Evolutionary conservation across 2,329 filamentous ascomycete genomes (phyloP).

Genomic region (Tolypocladium album): DNA sequence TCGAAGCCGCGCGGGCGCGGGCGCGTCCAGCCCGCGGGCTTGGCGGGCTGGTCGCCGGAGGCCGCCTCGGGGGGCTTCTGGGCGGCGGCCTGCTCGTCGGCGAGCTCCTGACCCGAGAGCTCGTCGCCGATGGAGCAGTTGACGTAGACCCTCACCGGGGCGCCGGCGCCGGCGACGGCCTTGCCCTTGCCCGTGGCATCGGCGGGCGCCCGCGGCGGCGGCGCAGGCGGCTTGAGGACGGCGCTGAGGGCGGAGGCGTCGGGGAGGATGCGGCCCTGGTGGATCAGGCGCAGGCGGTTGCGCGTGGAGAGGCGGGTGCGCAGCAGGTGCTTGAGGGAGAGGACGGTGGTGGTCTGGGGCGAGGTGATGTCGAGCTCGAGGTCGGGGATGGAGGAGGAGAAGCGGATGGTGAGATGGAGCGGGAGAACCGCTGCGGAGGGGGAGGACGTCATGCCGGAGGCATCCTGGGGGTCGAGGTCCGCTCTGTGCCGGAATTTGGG

Average conservation of each 20-base stretch:
- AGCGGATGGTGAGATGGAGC: slow-evolving; percentile 77
- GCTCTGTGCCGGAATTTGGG: background rate
- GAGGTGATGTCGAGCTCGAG: slow-evolving; percentile 64
- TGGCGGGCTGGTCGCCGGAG: slow-evolving; percentile 37
- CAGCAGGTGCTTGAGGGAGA: slow-evolving; percentile 73
- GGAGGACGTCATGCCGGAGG: slow-evolving; percentile 13
- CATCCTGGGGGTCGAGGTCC: slow-evolving; percentile 9
- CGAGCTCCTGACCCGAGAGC: slow-evolving; percentile 58
- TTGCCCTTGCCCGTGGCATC: slow-evolving; percentile 18
- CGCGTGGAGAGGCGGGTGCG: slow-evolving; percentile 59
- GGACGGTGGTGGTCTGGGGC: slow-evolving; percentile 59
- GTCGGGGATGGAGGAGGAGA: slow-evolving; percentile 77
- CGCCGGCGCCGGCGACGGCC: slow-evolving; percentile 1
- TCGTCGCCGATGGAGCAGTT: slow-evolving; percentile 84
- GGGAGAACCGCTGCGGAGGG: slow-evolving; percentile 17
- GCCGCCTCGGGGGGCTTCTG: slow-evolving; percentile 25
- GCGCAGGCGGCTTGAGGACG: slow-evolving; percentile 55
- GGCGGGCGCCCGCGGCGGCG: slow-evolving; percentile 36
- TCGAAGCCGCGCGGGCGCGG: slow-evolving; percentile 65
- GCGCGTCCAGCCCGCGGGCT: slow-evolving; percentile 29
- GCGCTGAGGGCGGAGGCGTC: slow-evolving; percentile 59
- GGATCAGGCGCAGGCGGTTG: slow-evolving; percentile 76
- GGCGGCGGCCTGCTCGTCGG: slow-evolving; percentile 47
- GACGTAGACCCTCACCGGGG: slow-evolving; percentile 59
- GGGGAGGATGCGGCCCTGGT: slow-evolving; percentile 75